Evolutionary conservation across 805 yeast genomes (phyloP), one percentile per base, ranked within the genome.

Genomic region (Ogataea allantospora): DNA sequence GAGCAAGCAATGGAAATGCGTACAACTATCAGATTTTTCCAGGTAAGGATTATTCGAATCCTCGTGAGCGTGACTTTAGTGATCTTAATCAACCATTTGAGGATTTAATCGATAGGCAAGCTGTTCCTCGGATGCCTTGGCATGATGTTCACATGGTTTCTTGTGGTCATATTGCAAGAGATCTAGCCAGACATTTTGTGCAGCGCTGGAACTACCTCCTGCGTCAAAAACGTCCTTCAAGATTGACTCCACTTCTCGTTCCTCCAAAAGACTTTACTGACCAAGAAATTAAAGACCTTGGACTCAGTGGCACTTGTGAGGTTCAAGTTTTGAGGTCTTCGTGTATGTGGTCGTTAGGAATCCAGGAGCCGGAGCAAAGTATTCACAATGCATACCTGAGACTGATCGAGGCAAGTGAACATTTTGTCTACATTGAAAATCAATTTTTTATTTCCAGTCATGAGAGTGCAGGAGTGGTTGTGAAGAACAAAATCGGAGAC

Each of bases 131-230:
- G 52, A 93, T 93, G 99, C 99, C 99, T 7, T 93, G 99, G 99
- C 99, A 93, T 62, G 99, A 93, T 71, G 87, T 93, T 25, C 98
- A 93, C 50, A 93, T 89, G 95, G 79, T 88, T 65, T 80, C 95
- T 1, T 77, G 89, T 2, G 99, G 99, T 10, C 95, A 89, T 54
- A 79, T 89, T 3, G 99, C 98, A 0, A 73, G 97, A 43, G 99
- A 93, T 60, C 63, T 91, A 35, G 76, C 95, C 0, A 76, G 99
- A 40, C 98, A 93, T 60, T 93, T 95, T 63, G 95, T 88, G 10
- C 99, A 93, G 66, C 76, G 99, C 53, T 93, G 99, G 99, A 93
- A 93, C 58, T 93, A 87, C 56, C 68, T 93, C 26, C 62, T 95
- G 35, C 77, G 99, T 54, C 96, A 88, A 51, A 95, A 95, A 58